A percentile compares a stretch with the other conserved stretches of the same genome.
Evolutionary conservation across 768 basidiomycete species (phyloP).

Genomic region (Russula virescens): DNA sequence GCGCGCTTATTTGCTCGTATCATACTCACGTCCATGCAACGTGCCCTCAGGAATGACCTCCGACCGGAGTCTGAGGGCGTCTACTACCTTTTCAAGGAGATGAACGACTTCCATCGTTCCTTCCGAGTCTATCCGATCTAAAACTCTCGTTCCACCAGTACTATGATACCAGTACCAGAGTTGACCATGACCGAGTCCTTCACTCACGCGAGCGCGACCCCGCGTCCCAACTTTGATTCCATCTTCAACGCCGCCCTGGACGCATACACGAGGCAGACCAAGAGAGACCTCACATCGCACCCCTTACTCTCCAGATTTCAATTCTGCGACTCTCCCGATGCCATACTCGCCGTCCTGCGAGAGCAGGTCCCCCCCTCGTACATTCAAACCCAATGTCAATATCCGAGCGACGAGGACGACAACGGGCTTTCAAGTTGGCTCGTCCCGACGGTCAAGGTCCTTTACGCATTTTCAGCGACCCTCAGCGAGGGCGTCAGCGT

Average conservation of each 20-base stretch:
- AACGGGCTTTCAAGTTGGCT: too few relatives aligned
- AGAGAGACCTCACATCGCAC: background rate
- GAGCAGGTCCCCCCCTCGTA: background rate
- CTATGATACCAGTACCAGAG: too few relatives aligned
- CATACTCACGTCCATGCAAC: too few relatives aligned
- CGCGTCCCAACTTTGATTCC: background rate
- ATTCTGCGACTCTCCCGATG: background rate
- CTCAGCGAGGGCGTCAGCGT: background rate
- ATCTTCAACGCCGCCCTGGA: background rate
- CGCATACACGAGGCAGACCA: background rate
- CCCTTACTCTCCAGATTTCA: background rate
- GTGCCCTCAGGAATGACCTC: too few relatives aligned
- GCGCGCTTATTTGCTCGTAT: too few relatives aligned
- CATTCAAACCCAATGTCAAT: background rate
- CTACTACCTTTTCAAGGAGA: too few relatives aligned
- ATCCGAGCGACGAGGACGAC: too few relatives aligned
- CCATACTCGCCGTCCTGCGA: background rate
- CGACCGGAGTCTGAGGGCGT: too few relatives aligned
- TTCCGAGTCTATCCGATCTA: slow-evolving; percentile 28
- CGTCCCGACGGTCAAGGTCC: too few relatives aligned
- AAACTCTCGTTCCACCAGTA: background rate
- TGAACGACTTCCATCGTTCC: slow-evolving; percentile 18
- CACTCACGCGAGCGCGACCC: background rate
- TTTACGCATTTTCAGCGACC: background rate
- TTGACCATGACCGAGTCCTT: background rate